Evolutionary conservation across 805 yeast genomes (phyloP).

Genomic region (Starmera quercuum): DNA sequence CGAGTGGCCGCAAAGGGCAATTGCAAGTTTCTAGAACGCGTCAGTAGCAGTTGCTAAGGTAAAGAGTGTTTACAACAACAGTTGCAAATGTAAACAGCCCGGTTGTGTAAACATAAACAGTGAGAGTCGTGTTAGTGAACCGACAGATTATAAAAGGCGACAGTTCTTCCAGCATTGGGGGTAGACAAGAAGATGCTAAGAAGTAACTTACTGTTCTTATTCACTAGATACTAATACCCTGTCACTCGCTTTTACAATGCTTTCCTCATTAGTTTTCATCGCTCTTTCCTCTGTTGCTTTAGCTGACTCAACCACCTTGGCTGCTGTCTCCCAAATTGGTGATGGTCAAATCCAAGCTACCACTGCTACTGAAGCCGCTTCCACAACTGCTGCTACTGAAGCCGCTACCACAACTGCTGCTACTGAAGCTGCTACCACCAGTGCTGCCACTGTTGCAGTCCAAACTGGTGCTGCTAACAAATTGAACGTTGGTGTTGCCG

Average conservation of each 20-base stretch:
- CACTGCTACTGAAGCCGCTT: conserved; percentile 20
- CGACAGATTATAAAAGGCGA: too few species aligned
- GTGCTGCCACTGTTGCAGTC: conserved; percentile 20
- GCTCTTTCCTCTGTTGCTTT: conserved; percentile 21
- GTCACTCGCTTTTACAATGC: neutral
- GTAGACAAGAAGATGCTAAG: too few species aligned
- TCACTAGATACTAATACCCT: too few species aligned
- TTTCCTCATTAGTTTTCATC: conserved; percentile 9
- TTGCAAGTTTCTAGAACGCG: too few species aligned
- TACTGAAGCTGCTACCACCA: conserved; percentile 26
- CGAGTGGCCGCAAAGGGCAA: too few species aligned
- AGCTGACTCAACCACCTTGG: conserved; percentile 6
- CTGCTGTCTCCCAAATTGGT: conserved; percentile 22
- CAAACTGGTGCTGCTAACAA: conserved; percentile 4
- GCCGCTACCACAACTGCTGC: conserved; percentile 28
- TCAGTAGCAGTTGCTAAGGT: too few species aligned
- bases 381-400: conserved; percentile 35
- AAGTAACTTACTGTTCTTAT: too few species aligned
- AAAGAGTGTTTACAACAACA: too few species aligned
- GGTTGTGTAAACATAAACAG: too few species aligned
- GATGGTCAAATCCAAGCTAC: conserved; percentile 16
- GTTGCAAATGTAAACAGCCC: too few species aligned
- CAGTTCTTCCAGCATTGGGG: too few species aligned
- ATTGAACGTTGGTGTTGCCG: conserved; percentile 1
- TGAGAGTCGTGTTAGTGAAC: too few species aligned